Evolutionary conservation across 225 moss, liverwort and hornwort species (phyloP).

Genomic region (Pseudoscleropodium purum): DNA sequence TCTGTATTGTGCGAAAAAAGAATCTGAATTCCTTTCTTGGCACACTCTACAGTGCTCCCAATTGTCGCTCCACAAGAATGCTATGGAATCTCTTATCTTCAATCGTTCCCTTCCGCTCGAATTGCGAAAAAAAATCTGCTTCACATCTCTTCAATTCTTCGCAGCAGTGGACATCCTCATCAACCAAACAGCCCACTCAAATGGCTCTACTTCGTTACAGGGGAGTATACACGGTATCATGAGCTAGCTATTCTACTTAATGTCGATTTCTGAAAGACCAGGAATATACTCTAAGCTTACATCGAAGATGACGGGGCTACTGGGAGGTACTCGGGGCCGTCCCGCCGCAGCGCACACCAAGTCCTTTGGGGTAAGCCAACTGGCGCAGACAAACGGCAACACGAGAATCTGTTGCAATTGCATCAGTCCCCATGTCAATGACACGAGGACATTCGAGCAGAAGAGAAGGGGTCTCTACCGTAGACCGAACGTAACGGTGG

Average conservation of each 20-base stretch:
- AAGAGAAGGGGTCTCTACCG: neutral
- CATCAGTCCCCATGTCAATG: neutral
- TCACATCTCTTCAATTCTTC: neutral
- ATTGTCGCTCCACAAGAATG: neutral
- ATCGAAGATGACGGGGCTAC: slow-evolving; percentile 34
- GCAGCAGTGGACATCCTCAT: neutral
- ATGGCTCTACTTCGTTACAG: neutral
- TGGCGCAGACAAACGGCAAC: neutral
- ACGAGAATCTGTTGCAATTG: neutral
- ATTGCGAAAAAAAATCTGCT: neutral
- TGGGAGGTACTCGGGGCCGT: slow-evolving; percentile 22
- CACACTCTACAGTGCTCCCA: neutral
- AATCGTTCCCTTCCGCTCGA: neutral
- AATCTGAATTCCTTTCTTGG: neutral
- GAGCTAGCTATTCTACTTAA: neutral
- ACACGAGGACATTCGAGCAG: neutral
- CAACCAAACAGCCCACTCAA: neutral
- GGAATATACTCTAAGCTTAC: slow-evolving; percentile 26
- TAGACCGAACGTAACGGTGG: neutral
- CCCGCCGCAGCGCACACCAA: slow-evolving; percentile 38
- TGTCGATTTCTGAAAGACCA: slow-evolving; percentile 17
- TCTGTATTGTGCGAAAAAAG: neutral
- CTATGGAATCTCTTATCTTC: neutral
- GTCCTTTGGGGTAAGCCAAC: slow-evolving; percentile 43
- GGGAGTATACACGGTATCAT: neutral